Evolutionary conservation across 139 green algal genomes (phyloP).

Genomic region (Closterium sp.): DNA sequence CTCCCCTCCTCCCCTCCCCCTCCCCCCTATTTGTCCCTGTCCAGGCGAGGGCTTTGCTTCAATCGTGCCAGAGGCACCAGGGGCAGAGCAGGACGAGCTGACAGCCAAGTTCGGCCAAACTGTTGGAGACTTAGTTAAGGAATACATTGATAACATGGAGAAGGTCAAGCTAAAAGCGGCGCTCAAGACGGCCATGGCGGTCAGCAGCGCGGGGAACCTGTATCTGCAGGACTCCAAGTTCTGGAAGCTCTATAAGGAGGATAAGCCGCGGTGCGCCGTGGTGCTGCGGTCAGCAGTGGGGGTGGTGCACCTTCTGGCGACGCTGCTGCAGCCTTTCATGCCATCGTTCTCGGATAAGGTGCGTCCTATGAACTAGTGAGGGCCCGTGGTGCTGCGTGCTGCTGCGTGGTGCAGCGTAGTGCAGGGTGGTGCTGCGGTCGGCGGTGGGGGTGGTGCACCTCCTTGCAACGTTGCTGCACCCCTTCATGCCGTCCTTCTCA

Average conservation of each 20-base stretch:
- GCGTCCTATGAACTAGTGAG: too few species aligned
- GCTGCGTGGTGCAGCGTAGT: too few species aligned
- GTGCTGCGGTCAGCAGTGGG: constrained; percentile 70
- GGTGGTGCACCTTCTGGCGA: constrained; percentile 75
- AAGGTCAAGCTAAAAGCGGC: constrained; percentile 52
- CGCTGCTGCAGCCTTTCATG: constrained; percentile 90
- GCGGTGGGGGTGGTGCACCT: constrained; percentile 78
- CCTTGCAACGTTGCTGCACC: constrained; percentile 77
- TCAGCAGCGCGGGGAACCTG: constrained; percentile 77
- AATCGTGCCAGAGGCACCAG: neutral
- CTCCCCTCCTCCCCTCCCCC: neutral
- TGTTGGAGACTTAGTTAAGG: constrained; percentile 15
- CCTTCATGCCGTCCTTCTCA: constrained; percentile 88
- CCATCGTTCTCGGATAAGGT: constrained; percentile 70
- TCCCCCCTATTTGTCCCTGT: neutral
- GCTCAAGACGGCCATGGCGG: constrained; percentile 62
- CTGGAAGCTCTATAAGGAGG: constrained; percentile 63
- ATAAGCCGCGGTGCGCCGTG: constrained; percentile 37
- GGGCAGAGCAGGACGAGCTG: constrained; percentile 15
- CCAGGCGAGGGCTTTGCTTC: constrained; percentile 15
- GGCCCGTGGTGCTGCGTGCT: neutral
- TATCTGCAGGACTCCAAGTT: constrained; percentile 76
- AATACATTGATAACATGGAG: constrained; percentile 55
- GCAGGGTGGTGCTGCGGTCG: constrained; percentile 59
- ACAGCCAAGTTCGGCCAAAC: constrained; percentile 38